Percentiles rank a stretch among this genome's conserved stretches.
phyloP scores from a whole-genome alignment of 225 moss, liverwort and hornwort species.

The Physcomitrium patens region DNA sequence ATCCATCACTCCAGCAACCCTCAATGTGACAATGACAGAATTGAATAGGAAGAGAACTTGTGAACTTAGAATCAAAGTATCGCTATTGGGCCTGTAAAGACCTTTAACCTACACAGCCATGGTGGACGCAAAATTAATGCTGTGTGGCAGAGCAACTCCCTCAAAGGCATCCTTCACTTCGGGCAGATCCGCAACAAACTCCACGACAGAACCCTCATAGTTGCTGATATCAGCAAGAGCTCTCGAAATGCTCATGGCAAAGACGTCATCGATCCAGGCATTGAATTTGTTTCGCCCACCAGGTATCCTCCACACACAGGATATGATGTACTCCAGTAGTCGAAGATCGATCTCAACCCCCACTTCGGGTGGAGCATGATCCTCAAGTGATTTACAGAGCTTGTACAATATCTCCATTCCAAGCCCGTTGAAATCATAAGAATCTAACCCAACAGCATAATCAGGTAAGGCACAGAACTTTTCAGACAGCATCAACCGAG shows the following conservation, averaged over 20 bases:
- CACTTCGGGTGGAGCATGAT: slow-evolving; percentile 27
- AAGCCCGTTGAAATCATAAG: slow-evolving; percentile 62
- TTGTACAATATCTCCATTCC: slow-evolving; percentile 47
- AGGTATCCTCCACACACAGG: slow-evolving; percentile 66
- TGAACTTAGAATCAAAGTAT: neutral
- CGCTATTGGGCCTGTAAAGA: neutral
- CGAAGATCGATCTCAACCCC: slow-evolving; percentile 55
- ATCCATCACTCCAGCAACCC: too few species aligned
- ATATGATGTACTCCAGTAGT: slow-evolving; percentile 61
- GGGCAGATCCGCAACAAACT: slow-evolving; percentile 27
- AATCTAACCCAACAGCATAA: slow-evolving; percentile 64
- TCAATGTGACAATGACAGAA: too few species aligned
- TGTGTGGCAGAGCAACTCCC: slow-evolving; percentile 46
- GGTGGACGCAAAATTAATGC: slow-evolving; percentile 29
- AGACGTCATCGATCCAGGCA: slow-evolving; percentile 60
- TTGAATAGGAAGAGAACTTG: too few species aligned
- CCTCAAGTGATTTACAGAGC: slow-evolving; percentile 48
- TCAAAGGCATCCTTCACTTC: slow-evolving; percentile 51
- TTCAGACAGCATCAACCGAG: slow-evolving; percentile 43
- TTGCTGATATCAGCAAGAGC: slow-evolving; percentile 20
- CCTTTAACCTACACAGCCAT: too few species aligned
- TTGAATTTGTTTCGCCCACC: slow-evolving; percentile 47
- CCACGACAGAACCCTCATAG: slow-evolving; percentile 41
- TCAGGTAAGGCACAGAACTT: slow-evolving; percentile 63
- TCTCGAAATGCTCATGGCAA: slow-evolving; percentile 42